These are phyloP conservation scores for Blastobotrys indianensis DNA, from an alignment of 1,139 yeast genomes.

Conservation along the genomic window DNA sequence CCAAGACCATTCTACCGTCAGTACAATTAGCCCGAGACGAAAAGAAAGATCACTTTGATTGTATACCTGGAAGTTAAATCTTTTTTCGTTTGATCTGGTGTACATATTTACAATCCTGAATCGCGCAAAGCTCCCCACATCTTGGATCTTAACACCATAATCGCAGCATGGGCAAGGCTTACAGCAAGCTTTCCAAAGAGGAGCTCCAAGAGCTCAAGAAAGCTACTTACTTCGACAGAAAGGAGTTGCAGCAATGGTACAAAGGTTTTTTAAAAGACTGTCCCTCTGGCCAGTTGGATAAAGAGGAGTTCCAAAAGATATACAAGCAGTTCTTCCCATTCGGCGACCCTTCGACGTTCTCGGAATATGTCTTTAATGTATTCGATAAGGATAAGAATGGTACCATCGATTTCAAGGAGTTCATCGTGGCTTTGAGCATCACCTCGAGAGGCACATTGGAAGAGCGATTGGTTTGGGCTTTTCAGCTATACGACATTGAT, in stretches of 20 bases:
- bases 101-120: too few species aligned
- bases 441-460: conserved; percentile 85
- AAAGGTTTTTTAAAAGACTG: conserved; percentile 93
- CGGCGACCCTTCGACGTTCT: conserved; percentile 92
- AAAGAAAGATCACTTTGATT: too few species aligned
- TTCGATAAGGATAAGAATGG: conserved; percentile 83
- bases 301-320: conserved; percentile 83
- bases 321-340: conserved; percentile 97
- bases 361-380: conserved; percentile 80
- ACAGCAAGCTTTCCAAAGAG: conserved; percentile 86
- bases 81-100: too few species aligned
- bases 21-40: too few species aligned
- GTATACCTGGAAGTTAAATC: too few species aligned
- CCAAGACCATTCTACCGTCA: too few species aligned
- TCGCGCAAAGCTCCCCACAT: not conserved
- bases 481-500: conserved; percentile 78
- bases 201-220: conserved; percentile 77
- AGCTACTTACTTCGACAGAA: conserved; percentile 85
- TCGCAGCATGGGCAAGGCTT: conserved; percentile 79
- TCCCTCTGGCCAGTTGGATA: conserved; percentile 82
- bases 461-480: conserved; percentile 79
- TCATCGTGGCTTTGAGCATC: conserved; percentile 78
- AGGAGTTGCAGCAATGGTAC: conserved; percentile 97
- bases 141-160: not conserved
- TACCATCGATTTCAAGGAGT: conserved; percentile 85